Conservation (phyloP, 139 green algal species). For the Pycnococcus provasolii region DNA sequence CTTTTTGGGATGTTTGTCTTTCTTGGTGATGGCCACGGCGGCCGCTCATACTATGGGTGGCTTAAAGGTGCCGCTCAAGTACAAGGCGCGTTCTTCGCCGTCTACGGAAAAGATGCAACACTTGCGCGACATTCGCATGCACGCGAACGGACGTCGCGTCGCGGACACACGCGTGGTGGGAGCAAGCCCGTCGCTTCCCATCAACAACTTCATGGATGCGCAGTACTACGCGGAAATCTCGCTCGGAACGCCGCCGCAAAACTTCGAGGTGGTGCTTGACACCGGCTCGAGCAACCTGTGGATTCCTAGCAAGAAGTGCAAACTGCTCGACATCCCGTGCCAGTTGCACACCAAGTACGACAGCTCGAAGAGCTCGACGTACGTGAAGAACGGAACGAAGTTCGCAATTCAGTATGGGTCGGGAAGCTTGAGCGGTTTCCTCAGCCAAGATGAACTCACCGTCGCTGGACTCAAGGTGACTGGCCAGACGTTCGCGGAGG, state of each 20-base stretch:
- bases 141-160: too few species aligned
- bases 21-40: too few species aligned
- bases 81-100: too few species aligned
- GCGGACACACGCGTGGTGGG: too few species aligned
- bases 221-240: constrained; percentile 92
- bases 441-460: constrained; percentile 66
- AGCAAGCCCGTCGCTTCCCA: not conserved
- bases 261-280: constrained; percentile 87
- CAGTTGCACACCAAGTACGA: constrained; percentile 81
- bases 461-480: constrained; percentile 58
- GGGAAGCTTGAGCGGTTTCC: constrained; percentile 77
- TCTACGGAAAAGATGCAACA: too few species aligned
- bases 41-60: too few species aligned
- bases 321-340: constrained; percentile 78
- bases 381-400: constrained; percentile 48
- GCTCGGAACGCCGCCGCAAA: constrained; percentile 79
- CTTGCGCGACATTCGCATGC: too few species aligned
- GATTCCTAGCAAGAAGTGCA: constrained; percentile 74
- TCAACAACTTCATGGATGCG: constrained; percentile 25
- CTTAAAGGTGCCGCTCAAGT: too few species aligned
- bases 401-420: constrained; percentile 96
- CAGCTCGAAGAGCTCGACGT: constrained; percentile 52
- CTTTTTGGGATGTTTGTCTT: too few species aligned
- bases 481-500: constrained; percentile 45
- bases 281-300: constrained; percentile 88